A percentile compares a stretch with the other conserved stretches of the same genome.
These are phyloP conservation scores for Eimeria acervulina DNA, from an alignment of 169 alveolate genomes.

Conservation along the genomic window DNA sequence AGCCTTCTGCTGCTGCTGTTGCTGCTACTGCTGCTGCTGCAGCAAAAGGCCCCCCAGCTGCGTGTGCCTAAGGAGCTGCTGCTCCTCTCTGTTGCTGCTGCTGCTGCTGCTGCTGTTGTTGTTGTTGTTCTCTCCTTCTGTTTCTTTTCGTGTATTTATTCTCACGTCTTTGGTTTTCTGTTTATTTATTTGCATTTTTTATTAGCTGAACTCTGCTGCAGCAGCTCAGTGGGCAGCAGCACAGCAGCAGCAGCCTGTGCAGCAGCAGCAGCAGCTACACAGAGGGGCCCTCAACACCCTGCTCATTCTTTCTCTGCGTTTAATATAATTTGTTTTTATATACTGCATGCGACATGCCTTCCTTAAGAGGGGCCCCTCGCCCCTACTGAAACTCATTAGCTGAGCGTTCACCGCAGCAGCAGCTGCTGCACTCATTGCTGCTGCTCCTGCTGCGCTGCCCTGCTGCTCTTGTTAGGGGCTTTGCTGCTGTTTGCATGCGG, in stretches of 20 bases:
- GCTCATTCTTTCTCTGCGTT: background rate
- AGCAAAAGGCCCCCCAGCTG: background rate
- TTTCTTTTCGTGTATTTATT: too few relatives aligned
- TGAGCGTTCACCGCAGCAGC: background rate
- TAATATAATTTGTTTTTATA: background rate
- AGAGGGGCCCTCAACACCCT: background rate
- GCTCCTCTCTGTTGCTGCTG: background rate
- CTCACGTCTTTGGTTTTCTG: background rate
- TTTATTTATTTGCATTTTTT: too few relatives aligned
- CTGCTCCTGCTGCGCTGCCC: too few relatives aligned
- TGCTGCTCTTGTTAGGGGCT: background rate
- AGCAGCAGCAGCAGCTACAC: background rate
- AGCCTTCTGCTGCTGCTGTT: background rate
- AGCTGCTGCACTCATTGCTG: background rate
- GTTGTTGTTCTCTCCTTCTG: background rate
- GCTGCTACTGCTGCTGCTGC: background rate
- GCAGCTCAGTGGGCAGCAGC: background rate
- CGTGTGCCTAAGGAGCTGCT: background rate
- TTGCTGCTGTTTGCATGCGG: slow-evolving; percentile 33
- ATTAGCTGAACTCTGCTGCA: background rate
- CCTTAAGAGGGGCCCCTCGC: background rate
- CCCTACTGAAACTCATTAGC: background rate
- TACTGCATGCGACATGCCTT: background rate
- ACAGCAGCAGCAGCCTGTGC: background rate
- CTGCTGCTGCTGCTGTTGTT: background rate